Percentiles rank a stretch among this genome's conserved stretches.
These are phyloP conservation scores for Actinomucor elegans DNA, from an alignment of 371 early-diverging fungal genomes.

Conservation along the genomic window DNA sequence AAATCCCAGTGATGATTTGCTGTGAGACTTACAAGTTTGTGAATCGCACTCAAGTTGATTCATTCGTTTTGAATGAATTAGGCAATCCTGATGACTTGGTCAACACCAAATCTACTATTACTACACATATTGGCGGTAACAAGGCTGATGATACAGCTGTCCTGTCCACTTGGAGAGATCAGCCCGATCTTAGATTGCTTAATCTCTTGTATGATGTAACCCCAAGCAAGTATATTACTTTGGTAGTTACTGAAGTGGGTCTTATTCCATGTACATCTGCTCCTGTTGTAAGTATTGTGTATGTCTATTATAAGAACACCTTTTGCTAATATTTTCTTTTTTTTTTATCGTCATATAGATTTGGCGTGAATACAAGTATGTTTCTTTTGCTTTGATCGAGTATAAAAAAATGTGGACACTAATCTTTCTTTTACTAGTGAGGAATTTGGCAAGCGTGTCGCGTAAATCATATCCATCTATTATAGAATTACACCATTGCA, in stretches of 20 bases:
- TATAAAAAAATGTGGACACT: neutral
- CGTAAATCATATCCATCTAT: conserved; percentile 4
- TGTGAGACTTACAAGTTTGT: conserved; percentile 97
- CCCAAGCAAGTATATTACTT: conserved; percentile 88
- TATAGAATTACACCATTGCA: conserved; percentile 2
- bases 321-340: neutral
- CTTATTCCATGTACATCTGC: conserved; percentile 93
- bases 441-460: conserved; percentile 42
- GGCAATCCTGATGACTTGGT: conserved; percentile 83
- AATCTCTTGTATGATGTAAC: conserved; percentile 93
- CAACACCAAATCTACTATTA: conserved; percentile 48
- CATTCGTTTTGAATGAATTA: conserved; percentile 95
- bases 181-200: conserved; percentile 74
- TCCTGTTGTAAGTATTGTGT: conserved; percentile 68
- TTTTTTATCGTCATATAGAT: conserved; percentile 32
- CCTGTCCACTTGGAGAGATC: conserved; percentile 67
- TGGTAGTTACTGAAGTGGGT: conserved; percentile 94
- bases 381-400: no score
- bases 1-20: conserved; percentile 93
- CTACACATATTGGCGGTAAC: conserved; percentile 17
- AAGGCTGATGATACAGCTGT: conserved; percentile 23
- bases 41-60: conserved; percentile 90
- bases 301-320: neutral
- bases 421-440: conserved; percentile 26
- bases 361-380: conserved; percentile 61